Evolutionary conservation across 75 land plant genomes (phyloP), one percentile per base, ranked within the genome.

Genomic region (Sequoia sempervirens): DNA sequence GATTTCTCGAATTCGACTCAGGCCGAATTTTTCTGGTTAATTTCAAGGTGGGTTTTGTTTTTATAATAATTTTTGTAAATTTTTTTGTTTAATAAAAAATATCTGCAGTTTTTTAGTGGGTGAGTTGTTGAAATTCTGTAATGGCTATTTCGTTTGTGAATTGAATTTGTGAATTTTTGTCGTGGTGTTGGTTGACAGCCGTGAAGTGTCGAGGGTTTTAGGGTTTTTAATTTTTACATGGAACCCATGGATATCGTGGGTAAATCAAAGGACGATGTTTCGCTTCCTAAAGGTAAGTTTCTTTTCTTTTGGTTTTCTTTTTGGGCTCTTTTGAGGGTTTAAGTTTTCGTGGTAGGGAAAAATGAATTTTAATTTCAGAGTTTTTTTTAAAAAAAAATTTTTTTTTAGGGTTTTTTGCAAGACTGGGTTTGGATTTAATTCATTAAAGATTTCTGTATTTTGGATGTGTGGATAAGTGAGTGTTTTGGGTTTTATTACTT

Each of bases 201-300:
- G 20, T 43, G n/a, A 26, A 75, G 78, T 5, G 46, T 37, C 28
- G 26, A 32, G n/a, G 80, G 28, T 78, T 40, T 15, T 78, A 78
- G 80, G 46, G 80, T 78, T 78, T 78, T 0, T 78, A 78, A 78
- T 78, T 78, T 32, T 66, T 38, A 41, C 26, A 93, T 93, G 94
- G 93, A 93, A 34, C 91, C 94, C 53, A 93, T 90, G 92, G 96
- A 94, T 78, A 91, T 93, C 2, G 92, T 91, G n/a, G 94, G 93
- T 11, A 95, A 90, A 85, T 89, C 93, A 1, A 95, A 96, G 83
- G 99, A 95, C 82, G 99, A 96, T 66, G 99, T 95, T 47, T 93
- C 97, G 12, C 91, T 96, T 41, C 99, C 99, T 32, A 96, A 96
- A 91, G 94, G 99, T 92, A 69, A 28, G 70, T 18, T 45, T 86